phyloP scores from a whole-genome alignment of 345 rosid species.

The Hibiscus trionum region DNA sequence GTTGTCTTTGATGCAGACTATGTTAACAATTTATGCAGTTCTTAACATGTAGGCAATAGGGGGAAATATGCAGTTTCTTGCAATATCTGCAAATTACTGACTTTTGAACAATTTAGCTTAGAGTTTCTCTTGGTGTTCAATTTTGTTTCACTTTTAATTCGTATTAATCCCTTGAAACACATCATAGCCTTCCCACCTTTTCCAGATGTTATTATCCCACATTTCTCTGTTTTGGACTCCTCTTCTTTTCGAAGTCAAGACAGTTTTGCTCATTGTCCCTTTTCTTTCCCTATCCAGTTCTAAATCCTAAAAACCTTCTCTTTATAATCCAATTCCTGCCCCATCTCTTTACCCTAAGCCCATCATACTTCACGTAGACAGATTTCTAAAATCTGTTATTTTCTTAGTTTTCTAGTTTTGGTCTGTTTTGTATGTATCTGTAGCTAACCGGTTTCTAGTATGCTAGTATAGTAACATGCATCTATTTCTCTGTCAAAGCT shows the following conservation, averaged over 20 bases:
- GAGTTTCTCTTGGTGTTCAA: neutral
- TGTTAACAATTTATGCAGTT: neutral
- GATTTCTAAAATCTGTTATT: neutral
- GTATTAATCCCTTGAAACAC: neutral
- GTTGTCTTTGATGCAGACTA: neutral
- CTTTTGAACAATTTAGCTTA: neutral
- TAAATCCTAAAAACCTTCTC: neutral
- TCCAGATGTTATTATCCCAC: neutral
- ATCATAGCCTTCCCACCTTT: neutral
- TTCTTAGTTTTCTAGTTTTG: neutral
- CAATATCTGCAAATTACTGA: neutral
- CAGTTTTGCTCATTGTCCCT: neutral
- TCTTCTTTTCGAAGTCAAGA: neutral
- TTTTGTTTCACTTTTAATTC: neutral
- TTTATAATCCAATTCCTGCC: neutral
- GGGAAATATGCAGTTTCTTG: neutral
- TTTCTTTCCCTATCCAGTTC: neutral
- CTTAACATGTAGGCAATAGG: neutral
- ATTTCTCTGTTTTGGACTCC: neutral
- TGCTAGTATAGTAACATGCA: conserved; percentile 22
- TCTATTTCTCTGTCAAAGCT: neutral
- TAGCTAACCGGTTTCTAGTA: neutral
- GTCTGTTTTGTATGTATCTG: neutral
- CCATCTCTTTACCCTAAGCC: neutral
- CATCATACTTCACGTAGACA: neutral